Evolutionary conservation across 305 asterid species (phyloP), one percentile per base, ranked within the genome.

Genomic region (Plantago coronopus): DNA sequence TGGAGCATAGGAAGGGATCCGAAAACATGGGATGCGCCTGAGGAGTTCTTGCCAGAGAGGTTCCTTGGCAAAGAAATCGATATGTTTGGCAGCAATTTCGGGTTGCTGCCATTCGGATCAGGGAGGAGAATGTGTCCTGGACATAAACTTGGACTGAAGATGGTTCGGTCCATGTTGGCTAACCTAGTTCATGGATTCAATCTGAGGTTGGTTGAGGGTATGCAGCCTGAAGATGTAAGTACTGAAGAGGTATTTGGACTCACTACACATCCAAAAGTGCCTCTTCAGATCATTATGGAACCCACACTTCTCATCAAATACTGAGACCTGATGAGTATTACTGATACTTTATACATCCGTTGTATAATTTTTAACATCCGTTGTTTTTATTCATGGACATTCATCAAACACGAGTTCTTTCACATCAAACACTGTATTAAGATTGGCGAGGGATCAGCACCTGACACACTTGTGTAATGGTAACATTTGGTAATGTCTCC

Each of bases 101-200:
- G 69, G 0, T 10, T 76, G 17, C 27, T 79, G 48, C 78, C 85
- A 1, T 79, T 79, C 22, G 76, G 80, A 3, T 71, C 82, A 0
- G 80, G 85, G 2, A 34, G 85, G 17, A 62, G 82, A 42, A 60
- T 67, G 23, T 76, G 82, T 48, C 77, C 77, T 0, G 78, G 82
- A 3, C 69, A 74, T 59, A 69, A 54, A 47, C 71, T 80, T 1
- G 83, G 75, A 57, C 78, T 79, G 11, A 76, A 61, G 76, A 18
- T 69, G 16, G 70, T 74, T 59, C 77, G 69, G 5, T 65, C 78
- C 19, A 74, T 67, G 7, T 61, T 74, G 38, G 80, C 80, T 31
- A 79, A 77, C 61, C 56, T 79, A 67, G 1, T 79, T 53, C 80
- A 76, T 57, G 82, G 80, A 20, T 76, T 76, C 56, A 62, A 68